A percentile compares a stretch with the other conserved stretches of the same genome.
Evolutionary conservation across 176 grass and related monocot species (phyloP).

Genomic region (Leersia perrieri): DNA sequence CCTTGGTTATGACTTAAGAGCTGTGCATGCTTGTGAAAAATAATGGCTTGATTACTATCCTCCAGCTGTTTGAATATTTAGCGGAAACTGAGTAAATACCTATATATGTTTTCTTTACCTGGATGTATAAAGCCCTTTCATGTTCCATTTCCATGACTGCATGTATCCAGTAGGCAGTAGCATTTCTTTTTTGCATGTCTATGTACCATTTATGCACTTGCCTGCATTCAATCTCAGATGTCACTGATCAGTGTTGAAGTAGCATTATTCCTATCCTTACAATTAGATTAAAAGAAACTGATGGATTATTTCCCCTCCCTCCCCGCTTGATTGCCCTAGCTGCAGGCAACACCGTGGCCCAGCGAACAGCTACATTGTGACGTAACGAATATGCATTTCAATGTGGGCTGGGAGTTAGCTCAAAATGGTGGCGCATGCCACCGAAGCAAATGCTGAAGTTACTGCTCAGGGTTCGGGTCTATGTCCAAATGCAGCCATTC

Average conservation of each 20-base stretch:
- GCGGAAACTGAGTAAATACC: background rate
- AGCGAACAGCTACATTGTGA: background rate
- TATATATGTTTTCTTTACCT: background rate
- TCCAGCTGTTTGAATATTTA: conserved; percentile 31
- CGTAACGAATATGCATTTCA: background rate
- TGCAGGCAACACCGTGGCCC: background rate
- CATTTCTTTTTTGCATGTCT: background rate
- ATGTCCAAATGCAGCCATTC: background rate
- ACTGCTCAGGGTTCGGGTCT: background rate
- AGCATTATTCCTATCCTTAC: background rate
- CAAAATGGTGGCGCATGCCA: background rate
- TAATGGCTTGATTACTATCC: conserved; percentile 43
- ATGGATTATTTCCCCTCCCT: no score
- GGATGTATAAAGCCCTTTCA: background rate
- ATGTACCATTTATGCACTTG: background rate
- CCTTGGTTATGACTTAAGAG: conserved; percentile 38
- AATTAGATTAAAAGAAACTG: no score
- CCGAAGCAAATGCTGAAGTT: background rate
- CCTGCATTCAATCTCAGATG: background rate
- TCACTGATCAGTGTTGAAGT: background rate
- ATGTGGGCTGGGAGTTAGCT: background rate
- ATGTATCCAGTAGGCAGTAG: background rate
- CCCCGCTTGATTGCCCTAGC: background rate
- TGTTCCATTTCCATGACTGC: background rate
- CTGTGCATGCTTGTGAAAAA: conserved; percentile 53